phyloP scores from a whole-genome alignment of 495 filamentous ascomycete genomes.

The Lasiosphaeriaceae sp. region DNA sequence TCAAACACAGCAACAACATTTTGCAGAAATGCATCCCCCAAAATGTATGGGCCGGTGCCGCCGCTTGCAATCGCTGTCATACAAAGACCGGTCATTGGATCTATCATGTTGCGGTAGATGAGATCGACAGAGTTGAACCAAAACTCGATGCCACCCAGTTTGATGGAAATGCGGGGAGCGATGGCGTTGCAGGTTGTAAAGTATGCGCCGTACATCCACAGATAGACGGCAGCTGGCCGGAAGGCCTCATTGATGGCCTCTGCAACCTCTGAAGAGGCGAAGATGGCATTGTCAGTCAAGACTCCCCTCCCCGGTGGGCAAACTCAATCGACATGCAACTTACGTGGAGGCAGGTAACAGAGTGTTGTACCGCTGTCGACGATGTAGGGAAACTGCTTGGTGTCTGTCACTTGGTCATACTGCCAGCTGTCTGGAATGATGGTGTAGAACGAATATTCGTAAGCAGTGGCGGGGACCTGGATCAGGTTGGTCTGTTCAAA shows the following conservation, averaged over 20 bases:
- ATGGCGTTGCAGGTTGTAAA: constrained; percentile 53
- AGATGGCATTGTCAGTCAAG: constrained; percentile 1
- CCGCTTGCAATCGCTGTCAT: constrained; percentile 44
- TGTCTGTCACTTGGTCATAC: constrained; percentile 27
- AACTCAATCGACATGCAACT: not conserved
- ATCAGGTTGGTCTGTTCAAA: constrained; percentile 21
- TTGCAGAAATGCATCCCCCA: constrained; percentile 63
- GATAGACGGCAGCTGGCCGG: constrained; percentile 48
- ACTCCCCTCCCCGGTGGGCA: not conserved
- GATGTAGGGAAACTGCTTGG: constrained; percentile 39
- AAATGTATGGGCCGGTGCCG: constrained; percentile 45
- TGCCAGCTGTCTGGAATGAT: constrained; percentile 37
- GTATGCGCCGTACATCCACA: constrained; percentile 43
- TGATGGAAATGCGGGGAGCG: constrained; percentile 50
- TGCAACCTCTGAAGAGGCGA: constrained; percentile 34
- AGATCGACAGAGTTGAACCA: constrained; percentile 54
- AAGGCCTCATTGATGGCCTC: constrained; percentile 50
- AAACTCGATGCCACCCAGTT: constrained; percentile 47
- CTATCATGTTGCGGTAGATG: constrained; percentile 38
- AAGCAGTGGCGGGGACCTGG: constrained; percentile 19
- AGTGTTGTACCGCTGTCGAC: constrained; percentile 47
- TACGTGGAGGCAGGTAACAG: constrained; percentile 38
- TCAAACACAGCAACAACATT: constrained; percentile 61
- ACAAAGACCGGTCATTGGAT: constrained; percentile 41
- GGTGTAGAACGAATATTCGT: constrained; percentile 39